Conservation (phyloP, 2,329 filamentous ascomycete species). For the Biscogniauxia marginata region DNA sequence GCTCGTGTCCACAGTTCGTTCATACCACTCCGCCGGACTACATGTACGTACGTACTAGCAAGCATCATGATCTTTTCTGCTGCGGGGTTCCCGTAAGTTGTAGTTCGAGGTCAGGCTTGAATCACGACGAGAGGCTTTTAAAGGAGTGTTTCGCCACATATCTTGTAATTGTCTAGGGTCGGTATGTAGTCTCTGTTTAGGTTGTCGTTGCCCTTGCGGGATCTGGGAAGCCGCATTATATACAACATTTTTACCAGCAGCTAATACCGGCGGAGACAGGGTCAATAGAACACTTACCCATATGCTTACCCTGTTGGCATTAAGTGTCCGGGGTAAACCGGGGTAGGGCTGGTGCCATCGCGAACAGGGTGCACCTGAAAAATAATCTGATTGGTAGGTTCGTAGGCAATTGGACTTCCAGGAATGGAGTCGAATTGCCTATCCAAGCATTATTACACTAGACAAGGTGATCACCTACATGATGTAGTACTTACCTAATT, state of each 20-base stretch:
- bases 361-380: background rate
- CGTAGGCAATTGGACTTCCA: background rate
- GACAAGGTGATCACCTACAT: background rate
- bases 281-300: background rate
- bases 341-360: background rate
- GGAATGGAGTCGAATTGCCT: background rate
- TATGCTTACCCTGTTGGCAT: background rate
- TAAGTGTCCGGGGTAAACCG: background rate
- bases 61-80: background rate
- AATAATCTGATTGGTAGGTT: background rate
- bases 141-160: background rate
- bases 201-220: background rate
- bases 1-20: background rate
- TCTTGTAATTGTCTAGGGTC: background rate
- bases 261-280: background rate
- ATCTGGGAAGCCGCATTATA: background rate
- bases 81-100: background rate
- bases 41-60: background rate
- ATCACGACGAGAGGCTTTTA: background rate
- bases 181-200: too few relatives aligned
- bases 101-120: too few relatives aligned
- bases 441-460: background rate
- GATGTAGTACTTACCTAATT: constrained; percentile 7
- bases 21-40: background rate
- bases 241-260: background rate